These are phyloP conservation scores for Kwoniella sp. DNA, from an alignment of 768 basidiomycete genomes.

Conservation along the genomic window DNA sequence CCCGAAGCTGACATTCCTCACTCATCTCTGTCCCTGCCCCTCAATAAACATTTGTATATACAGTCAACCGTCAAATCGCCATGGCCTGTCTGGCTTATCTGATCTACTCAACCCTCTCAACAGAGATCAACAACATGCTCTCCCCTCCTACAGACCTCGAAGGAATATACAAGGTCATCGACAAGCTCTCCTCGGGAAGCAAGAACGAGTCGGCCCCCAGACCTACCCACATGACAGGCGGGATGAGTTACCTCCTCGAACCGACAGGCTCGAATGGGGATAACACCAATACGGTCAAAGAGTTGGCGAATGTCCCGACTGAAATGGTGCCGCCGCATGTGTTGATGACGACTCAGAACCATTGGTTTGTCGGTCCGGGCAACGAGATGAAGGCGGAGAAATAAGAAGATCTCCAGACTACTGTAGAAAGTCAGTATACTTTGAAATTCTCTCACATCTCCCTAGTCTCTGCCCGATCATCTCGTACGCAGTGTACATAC, in stretches of 20 bases:
- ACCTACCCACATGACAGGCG: constrained; percentile 27
- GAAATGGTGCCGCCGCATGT: constrained; percentile 42
- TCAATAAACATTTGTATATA: background rate
- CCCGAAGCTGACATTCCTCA: too few species aligned
- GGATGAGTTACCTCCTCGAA: constrained; percentile 49
- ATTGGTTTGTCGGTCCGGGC: constrained; percentile 40
- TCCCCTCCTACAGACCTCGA: constrained; percentile 29
- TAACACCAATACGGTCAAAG: constrained; percentile 6
- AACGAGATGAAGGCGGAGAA: constrained; percentile 20
- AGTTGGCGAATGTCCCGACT: constrained; percentile 38
- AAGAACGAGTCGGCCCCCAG: constrained; percentile 15
- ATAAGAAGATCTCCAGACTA: background rate
- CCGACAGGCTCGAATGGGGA: background rate
- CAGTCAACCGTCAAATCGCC: constrained; percentile 29
- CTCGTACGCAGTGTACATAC: too few species aligned
- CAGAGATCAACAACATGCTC: constrained; percentile 31
- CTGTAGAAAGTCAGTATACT: too few species aligned
- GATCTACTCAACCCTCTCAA: constrained; percentile 30
- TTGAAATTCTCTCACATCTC: too few species aligned
- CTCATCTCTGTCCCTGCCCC: background rate
- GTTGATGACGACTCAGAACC: constrained; percentile 44
- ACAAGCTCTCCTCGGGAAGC: constrained; percentile 1
- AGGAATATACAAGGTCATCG: constrained; percentile 13
- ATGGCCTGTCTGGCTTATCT: constrained; percentile 24
- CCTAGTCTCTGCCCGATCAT: too few species aligned